Base-by-base conservation (phyloP, 2,329 filamentous ascomycete species). In the Chrysoporthe deuterocubensis region DNA sequence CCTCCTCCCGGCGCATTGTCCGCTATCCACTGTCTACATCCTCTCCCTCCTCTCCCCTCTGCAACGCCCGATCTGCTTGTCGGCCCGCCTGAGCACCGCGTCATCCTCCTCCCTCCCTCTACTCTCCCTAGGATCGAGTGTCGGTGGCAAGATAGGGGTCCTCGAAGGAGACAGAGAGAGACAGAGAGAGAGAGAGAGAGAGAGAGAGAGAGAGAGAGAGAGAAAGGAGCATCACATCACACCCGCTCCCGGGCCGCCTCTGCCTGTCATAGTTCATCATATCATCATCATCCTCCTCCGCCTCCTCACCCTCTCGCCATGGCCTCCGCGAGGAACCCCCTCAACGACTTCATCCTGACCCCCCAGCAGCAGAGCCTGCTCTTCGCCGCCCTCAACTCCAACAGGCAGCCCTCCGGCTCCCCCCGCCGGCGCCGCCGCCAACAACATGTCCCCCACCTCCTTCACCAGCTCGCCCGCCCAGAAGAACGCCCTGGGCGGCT, bases 351-450 rank as follows among this genome's bases (percentile, higher is more conserved):
- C 77, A 88, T 90, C 75, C 85, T 94, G 72, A 92, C 90, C 69
- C 89, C 89, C 71, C 88, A 92, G 75, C 91, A 95, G 78, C 91
- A 94, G 82, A 89, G 87, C 75, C 83, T 94, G 69, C 84, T 95
- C 57, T 89, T 92, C 71, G 90, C 90, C 69, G 91, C 92, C 58
- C 87, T 95, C 72, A 91, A 91, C 72, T 91, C 91, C 71, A 93
- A 93, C 76, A 87, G 80, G 71, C 78, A 81, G 16, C 73, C 76
- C 69, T 77, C 75, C 56, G 77, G 75, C 65, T 73, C 76, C 46
- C 46, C 72, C 79, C 32, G 71, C 76, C n/a, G 76, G 75, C 69
- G 80, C 81, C 68, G 73, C 75, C 32, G 73, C 75, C 34, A 70
- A 81, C 65, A 78, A 83, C 61, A 74, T 85, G 73, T 82, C 86